Evolutionary conservation across 345 rosid species (phyloP).

Genomic region (Salix brachista): DNA sequence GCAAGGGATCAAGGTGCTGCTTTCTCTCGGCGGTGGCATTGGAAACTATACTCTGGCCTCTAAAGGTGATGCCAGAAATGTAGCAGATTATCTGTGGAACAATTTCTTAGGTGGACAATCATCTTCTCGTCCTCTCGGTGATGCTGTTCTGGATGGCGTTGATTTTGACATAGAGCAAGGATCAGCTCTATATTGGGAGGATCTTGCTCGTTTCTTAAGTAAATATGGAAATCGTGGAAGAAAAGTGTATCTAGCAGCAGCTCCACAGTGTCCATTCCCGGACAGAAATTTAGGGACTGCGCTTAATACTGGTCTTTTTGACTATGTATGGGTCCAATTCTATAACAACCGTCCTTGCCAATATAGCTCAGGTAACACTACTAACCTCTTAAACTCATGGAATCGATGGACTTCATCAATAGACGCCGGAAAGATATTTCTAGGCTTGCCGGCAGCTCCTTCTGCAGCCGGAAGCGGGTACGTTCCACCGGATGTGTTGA

Average conservation of each 20-base stretch:
- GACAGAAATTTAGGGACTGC: constrained; percentile 24
- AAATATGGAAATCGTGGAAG: constrained; percentile 8
- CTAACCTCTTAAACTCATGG: constrained; percentile 25
- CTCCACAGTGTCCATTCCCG: constrained; percentile 34
- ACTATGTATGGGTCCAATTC: constrained; percentile 32
- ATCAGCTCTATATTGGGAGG: constrained; percentile 14
- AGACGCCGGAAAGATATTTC: constrained; percentile 11
- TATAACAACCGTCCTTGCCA: constrained; percentile 30
- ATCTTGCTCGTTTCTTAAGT: constrained; percentile 22
- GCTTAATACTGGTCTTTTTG: constrained; percentile 23
- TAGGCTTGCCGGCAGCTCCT: constrained; percentile 35
- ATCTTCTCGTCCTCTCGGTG: constrained; percentile 23
- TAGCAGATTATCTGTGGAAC: constrained; percentile 25
- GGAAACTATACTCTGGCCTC: constrained; percentile 28
- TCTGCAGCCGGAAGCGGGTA: constrained; percentile 35
- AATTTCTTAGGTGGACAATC: constrained; percentile 29
- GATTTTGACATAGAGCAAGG: constrained; percentile 31
- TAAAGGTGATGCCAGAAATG: constrained; percentile 17
- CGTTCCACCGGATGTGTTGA: constrained; percentile 23
- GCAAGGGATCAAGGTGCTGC: constrained; percentile 27
- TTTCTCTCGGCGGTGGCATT: constrained; percentile 30
- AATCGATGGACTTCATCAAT: constrained; percentile 20
- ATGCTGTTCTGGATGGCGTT: constrained; percentile 22
- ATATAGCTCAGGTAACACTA: constrained; percentile 15
- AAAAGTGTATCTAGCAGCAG: constrained; percentile 26